These are phyloP conservation scores for Striga hermonthica DNA, from an alignment of 305 asterid genomes.

Conservation along the genomic window DNA sequence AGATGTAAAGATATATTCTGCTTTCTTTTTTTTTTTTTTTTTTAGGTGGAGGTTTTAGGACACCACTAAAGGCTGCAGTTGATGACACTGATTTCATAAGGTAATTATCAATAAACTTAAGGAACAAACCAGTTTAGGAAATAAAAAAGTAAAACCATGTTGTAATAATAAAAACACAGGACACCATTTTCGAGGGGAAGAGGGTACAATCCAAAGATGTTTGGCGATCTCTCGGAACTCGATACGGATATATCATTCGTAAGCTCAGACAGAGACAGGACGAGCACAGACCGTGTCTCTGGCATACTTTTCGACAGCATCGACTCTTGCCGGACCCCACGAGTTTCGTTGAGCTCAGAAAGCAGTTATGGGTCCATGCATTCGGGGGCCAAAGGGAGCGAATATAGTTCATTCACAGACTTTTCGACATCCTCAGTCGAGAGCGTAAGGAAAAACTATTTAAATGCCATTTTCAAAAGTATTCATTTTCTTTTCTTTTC, in stretches of 20 bases:
- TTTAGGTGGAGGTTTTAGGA: conserved; percentile 38
- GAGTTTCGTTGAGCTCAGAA: conserved; percentile 64
- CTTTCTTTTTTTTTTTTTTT: neutral
- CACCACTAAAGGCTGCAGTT: conserved; percentile 40
- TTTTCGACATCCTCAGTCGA: conserved; percentile 63
- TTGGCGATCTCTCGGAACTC: conserved; percentile 51
- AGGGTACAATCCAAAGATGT: conserved; percentile 41
- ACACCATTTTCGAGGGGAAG: conserved; percentile 57
- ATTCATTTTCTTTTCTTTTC: no score
- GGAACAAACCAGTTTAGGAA: no score
- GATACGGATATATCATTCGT: conserved; percentile 69
- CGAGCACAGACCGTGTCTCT: conserved; percentile 57
- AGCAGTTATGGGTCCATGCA: conserved; percentile 59
- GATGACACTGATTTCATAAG: conserved; percentile 47
- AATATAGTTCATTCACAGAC: conserved; percentile 35
- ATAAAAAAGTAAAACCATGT: no score
- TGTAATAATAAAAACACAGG: conserved; percentile 38
- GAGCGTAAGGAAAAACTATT: conserved; percentile 35
- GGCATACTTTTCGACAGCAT: conserved; percentile 43
- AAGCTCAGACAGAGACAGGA: conserved; percentile 71
- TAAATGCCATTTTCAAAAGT: neutral
- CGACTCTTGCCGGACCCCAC: conserved; percentile 45
- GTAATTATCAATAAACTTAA: conserved; percentile 43
- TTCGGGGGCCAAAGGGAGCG: conserved; percentile 40
- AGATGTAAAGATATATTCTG: no score